Conservation (phyloP, 2,329 filamentous ascomycete genomes). For the Alternaria sp. region DNA sequence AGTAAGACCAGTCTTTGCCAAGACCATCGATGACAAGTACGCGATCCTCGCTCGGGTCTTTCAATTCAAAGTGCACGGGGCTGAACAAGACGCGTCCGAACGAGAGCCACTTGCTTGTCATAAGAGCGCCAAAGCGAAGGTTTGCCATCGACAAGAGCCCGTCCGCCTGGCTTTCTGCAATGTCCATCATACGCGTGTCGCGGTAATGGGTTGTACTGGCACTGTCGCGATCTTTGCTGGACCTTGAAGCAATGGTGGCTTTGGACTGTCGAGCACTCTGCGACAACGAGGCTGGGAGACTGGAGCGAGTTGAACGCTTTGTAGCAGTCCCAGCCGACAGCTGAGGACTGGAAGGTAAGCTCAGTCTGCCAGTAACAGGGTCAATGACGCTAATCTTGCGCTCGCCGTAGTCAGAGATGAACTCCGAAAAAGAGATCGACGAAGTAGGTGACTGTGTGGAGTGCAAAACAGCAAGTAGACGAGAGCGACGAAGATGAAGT, state of each 20-base stretch:
- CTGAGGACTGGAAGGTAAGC: slow-evolving; percentile 41
- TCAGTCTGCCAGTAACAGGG: slow-evolving; percentile 46
- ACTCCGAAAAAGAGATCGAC: slow-evolving; percentile 61
- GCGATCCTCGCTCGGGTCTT: slow-evolving; percentile 63
- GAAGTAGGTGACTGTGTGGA: slow-evolving; percentile 58
- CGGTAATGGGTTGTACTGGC: slow-evolving; percentile 50
- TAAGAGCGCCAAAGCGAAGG: slow-evolving; percentile 79
- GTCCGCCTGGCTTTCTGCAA: slow-evolving; percentile 47
- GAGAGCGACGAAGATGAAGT: slow-evolving; percentile 57
- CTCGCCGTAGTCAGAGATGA: slow-evolving; percentile 59
- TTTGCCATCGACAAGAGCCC: slow-evolving; percentile 67
- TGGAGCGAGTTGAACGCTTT: slow-evolving; percentile 43
- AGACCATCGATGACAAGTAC: slow-evolving; percentile 82
- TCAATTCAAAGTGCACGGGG: slow-evolving; percentile 74
- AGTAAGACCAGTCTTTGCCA: slow-evolving; percentile 90
- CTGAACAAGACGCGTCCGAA: slow-evolving; percentile 86
- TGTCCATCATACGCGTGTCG: slow-evolving; percentile 63
- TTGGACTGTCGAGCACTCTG: slow-evolving; percentile 42
- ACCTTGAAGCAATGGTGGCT: slow-evolving; percentile 36
- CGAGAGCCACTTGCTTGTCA: slow-evolving; percentile 85
- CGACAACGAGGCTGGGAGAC: slow-evolving; percentile 39
- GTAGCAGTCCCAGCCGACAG: slow-evolving; percentile 38
- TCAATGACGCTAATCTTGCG: slow-evolving; percentile 47
- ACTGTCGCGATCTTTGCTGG: slow-evolving; percentile 45
- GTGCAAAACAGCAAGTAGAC: slow-evolving; percentile 58